Evolutionary conservation across 2,329 filamentous ascomycete genomes (phyloP).

Genomic region (Aureobasidium sp.): DNA sequence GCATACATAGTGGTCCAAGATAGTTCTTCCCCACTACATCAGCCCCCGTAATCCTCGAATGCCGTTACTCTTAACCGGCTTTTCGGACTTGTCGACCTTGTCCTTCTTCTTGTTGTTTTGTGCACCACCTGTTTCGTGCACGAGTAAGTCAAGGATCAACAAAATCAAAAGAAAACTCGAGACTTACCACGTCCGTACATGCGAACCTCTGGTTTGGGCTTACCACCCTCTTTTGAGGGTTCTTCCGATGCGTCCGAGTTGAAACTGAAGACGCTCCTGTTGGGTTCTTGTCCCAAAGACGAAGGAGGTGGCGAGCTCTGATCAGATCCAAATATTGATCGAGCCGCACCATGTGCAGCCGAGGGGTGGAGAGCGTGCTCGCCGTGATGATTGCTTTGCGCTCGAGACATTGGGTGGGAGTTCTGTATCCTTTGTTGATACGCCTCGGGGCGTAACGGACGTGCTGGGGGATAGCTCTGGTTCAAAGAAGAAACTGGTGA

Average conservation of each 20-base stretch:
- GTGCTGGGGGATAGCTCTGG: constrained; percentile 8
- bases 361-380: constrained; percentile 1
- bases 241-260: constrained; percentile 18
- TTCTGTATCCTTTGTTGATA: constrained; percentile 2
- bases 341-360: not conserved
- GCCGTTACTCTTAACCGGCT: not conserved
- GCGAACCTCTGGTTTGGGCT: constrained; percentile 40
- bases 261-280: constrained; percentile 33
- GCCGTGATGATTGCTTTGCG: not conserved
- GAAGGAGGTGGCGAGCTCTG: constrained; percentile 13
- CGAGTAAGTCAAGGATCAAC: constrained; percentile 15
- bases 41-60: constrained; percentile 8
- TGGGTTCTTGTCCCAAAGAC: constrained; percentile 21
- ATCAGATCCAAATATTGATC: not conserved
- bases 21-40: not conserved
- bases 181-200: constrained; percentile 45
- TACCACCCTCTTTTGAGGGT: constrained; percentile 34
- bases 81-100: constrained; percentile 20
- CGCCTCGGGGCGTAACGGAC: not conserved
- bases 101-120: constrained; percentile 46
- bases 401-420: constrained; percentile 2
- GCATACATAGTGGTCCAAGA: not conserved
- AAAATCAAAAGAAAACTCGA: constrained; percentile 15
- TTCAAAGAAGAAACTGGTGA: constrained; percentile 12
- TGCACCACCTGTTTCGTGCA: constrained; percentile 33